Percentiles rank a stretch among this genome's conserved stretches.
phyloP scores from a whole-genome alignment of 495 filamentous ascomycete species.

The Cenococcum geophilum region DNA sequence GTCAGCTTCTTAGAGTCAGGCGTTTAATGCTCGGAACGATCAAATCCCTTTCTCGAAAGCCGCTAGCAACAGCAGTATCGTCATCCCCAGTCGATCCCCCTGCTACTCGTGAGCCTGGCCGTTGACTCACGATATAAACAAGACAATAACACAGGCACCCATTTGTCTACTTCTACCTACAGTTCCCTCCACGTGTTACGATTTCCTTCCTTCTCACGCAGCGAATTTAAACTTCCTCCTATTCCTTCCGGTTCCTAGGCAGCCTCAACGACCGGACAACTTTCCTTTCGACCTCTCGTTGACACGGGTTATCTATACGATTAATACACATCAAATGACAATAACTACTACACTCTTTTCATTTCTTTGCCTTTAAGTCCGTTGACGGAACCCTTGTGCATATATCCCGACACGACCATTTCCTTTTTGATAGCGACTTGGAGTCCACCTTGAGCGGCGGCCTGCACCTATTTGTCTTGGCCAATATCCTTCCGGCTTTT shows the following conservation, averaged over 20 bases:
- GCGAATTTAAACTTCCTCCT: constrained; percentile 17
- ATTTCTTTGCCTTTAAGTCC: constrained; percentile 34
- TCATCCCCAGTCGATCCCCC: constrained; percentile 18
- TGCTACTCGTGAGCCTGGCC: constrained; percentile 27
- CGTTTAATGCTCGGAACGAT: constrained; percentile 28
- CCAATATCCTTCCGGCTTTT: constrained; percentile 7
- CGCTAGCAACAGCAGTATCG: constrained; percentile 23
- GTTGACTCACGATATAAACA: constrained; percentile 26
- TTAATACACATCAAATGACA: constrained; percentile 34
- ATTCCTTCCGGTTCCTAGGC: constrained; percentile 12
- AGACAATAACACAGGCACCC: constrained; percentile 10
- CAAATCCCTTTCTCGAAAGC: constrained; percentile 17
- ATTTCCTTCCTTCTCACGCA: constrained; percentile 29
- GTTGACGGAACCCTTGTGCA: constrained; percentile 30
- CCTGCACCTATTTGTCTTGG: constrained; percentile 15
- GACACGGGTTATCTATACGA: constrained; percentile 31
- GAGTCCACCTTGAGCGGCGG: constrained; percentile 25
- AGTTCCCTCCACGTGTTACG: constrained; percentile 30
- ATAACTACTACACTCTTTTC: constrained; percentile 31
- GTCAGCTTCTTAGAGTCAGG: constrained; percentile 13
- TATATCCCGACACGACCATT: constrained; percentile 22
- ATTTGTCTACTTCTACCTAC: constrained; percentile 15
- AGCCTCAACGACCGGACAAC: constrained; percentile 11
- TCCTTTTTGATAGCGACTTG: constrained; percentile 10
- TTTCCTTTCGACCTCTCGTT: constrained; percentile 24